A percentile compares a stretch with the other conserved stretches of the same genome.
phyloP scores from a whole-genome alignment of 1,139 yeast species.

The Kodamaea suecica region DNA sequence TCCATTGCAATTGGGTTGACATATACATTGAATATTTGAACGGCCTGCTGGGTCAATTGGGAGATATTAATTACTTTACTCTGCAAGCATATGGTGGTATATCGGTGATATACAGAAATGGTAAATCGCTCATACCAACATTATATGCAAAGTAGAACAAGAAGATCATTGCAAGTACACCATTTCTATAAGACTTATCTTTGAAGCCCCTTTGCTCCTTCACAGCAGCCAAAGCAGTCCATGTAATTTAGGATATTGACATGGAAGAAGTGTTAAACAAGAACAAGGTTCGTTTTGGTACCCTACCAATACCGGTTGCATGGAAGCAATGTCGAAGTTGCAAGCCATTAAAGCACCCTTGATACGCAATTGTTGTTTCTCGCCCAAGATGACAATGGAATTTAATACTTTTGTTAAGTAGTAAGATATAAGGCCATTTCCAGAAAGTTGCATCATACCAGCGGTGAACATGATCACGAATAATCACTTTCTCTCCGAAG shows the following conservation, averaged over 20 bases:
- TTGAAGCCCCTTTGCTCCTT: conserved; percentile 36
- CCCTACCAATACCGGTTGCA: conserved; percentile 27
- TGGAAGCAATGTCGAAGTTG: conserved; percentile 36
- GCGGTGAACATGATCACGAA: conserved; percentile 35
- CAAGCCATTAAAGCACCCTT: conserved; percentile 46
- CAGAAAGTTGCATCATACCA: conserved; percentile 46
- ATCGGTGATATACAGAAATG: conserved; percentile 40
- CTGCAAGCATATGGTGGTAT: conserved; percentile 44
- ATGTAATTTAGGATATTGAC: conserved; percentile 37
- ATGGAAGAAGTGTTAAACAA: conserved; percentile 28
- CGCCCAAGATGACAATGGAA: conserved; percentile 47
- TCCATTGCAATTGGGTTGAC: conserved; percentile 62
- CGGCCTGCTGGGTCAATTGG: conserved; percentile 25
- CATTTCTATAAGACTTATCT: conserved; percentile 35
- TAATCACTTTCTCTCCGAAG: conserved; percentile 46
- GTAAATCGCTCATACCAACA: conserved; percentile 41
- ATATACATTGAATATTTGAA: conserved; percentile 39
- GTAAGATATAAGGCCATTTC: conserved; percentile 52
- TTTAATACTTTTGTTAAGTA: conserved; percentile 46
- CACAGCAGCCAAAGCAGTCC: conserved; percentile 39
- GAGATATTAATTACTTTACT: conserved; percentile 42
- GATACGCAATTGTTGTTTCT: conserved; percentile 41
- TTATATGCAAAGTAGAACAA: conserved; percentile 38
- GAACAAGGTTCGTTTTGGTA: conserved; percentile 48
- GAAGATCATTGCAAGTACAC: conserved; percentile 46